Evolutionary conservation across 306 rosid genomes (phyloP).

Genomic region (Cucumis hystrix): DNA sequence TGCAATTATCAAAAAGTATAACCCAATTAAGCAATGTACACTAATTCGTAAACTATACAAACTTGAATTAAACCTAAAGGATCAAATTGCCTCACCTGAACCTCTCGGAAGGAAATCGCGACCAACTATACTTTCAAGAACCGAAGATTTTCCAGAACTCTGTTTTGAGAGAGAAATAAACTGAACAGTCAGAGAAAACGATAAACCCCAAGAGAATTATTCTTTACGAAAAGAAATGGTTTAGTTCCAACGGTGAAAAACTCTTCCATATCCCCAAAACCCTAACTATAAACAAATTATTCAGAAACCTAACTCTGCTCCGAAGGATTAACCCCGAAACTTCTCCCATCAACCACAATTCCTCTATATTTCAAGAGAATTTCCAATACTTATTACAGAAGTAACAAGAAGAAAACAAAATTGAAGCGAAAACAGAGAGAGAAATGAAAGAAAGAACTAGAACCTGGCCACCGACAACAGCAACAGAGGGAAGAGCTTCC

Average conservation of each 20-base stretch:
- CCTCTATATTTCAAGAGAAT: background rate
- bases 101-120: constrained; percentile 98
- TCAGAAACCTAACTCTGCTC: background rate
- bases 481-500: constrained; percentile 94
- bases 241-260: background rate
- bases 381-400: background rate
- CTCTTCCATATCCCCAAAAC: background rate
- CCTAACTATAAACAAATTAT: background rate
- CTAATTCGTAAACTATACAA: background rate
- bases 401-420: background rate
- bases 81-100: constrained; percentile 40
- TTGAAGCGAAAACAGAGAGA: background rate
- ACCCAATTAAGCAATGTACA: background rate
- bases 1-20: constrained; percentile 17
- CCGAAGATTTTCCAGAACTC: constrained; percentile 99
- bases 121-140: constrained; percentile 87
- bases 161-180: constrained; percentile 18
- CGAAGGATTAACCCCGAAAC: background rate
- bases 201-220: background rate
- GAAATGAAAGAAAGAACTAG: background rate
- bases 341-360: background rate
- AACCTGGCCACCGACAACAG: constrained; percentile 98
- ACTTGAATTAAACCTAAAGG: background rate
- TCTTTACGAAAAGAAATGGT: background rate
- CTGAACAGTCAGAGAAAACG: background rate